A percentile compares a stretch with the other conserved stretches of the same genome.
Evolutionary conservation across 2,329 filamentous ascomycete species (phyloP).

Genomic region (Xylariales sp.): DNA sequence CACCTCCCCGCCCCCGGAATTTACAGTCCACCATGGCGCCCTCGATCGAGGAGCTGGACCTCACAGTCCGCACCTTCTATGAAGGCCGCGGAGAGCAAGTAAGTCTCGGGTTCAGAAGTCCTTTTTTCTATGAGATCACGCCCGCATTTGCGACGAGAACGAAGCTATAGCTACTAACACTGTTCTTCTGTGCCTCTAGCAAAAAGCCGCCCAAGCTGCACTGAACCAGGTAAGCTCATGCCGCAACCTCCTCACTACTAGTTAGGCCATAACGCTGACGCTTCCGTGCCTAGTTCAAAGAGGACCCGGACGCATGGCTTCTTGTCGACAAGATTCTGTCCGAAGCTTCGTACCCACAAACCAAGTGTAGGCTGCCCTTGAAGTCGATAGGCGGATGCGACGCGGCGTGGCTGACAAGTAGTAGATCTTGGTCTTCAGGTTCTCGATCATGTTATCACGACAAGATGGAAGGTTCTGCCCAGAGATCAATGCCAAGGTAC

Average conservation of each 20-base stretch:
- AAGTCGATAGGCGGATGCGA: not conserved
- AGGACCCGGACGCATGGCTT: constrained; percentile 97
- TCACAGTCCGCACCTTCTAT: constrained; percentile 93
- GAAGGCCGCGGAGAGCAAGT: constrained; percentile 93
- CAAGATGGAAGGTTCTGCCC: constrained; percentile 96
- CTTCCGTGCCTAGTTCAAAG: constrained; percentile 71
- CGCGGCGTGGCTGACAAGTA: constrained; percentile 19
- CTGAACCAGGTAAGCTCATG: constrained; percentile 75
- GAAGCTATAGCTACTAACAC: constrained; percentile 30
- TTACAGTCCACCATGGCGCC: constrained; percentile 50
- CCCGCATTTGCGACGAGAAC: constrained; percentile 9
- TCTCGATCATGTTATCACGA: constrained; percentile 97
- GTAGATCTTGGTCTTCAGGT: constrained; percentile 91
- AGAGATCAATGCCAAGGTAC: constrained; percentile 90
- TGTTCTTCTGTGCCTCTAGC: constrained; percentile 50
- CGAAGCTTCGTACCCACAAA: constrained; percentile 88
- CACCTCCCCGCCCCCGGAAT: constrained; percentile 11
- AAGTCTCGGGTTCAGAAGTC: constrained; percentile 31
- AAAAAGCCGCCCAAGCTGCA: constrained; percentile 92
- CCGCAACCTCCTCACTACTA: constrained; percentile 66
- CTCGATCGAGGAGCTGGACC: constrained; percentile 91
- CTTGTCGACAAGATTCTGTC: constrained; percentile 95
- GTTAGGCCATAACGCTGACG: constrained; percentile 82
- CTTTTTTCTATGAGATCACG: not conserved
- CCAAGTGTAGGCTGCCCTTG: constrained; percentile 69